Percentiles rank a stretch among this genome's conserved stretches.
These are phyloP conservation scores for Monilinia aucupariae DNA, from an alignment of 2,329 filamentous ascomycete genomes.

Conservation along the genomic window DNA sequence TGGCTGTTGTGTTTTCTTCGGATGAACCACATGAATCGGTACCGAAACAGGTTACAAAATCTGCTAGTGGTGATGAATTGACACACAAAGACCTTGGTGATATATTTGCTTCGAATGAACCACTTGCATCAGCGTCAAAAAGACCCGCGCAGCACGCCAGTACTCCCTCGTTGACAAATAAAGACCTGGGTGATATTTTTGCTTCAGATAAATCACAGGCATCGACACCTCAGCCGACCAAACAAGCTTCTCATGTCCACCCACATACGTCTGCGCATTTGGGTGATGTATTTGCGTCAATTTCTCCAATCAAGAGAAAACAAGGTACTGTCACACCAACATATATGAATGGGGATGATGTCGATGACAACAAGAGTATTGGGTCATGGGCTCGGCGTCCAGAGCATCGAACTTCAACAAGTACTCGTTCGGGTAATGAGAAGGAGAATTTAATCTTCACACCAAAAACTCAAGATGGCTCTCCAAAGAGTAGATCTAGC, in stretches of 20 bases:
- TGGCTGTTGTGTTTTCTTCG: not conserved
- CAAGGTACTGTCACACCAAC: not conserved
- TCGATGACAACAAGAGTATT: conserved; percentile 1
- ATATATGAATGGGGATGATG: conserved; percentile 1
- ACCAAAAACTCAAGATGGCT: conserved; percentile 18
- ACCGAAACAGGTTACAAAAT: not conserved
- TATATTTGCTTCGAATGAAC: not conserved
- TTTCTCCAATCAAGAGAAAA: not conserved
- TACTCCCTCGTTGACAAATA: not conserved
- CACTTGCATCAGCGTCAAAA: not conserved
- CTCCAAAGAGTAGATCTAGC: conserved; percentile 19
- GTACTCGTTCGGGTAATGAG: conserved; percentile 1
- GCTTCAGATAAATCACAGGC: not conserved
- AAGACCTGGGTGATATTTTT: not conserved
- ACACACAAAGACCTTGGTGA: not conserved
- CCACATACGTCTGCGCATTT: conserved; percentile 3
- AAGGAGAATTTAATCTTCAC: conserved; percentile 15
- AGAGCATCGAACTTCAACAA: conserved; percentile 1
- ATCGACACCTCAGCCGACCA: not conserved
- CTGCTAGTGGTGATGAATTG: not conserved
- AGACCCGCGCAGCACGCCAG: not conserved
- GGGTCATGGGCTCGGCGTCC: not conserved
- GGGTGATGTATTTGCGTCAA: conserved; percentile 1
- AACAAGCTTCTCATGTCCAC: not conserved
- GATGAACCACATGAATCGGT: not conserved